A percentile compares a stretch with the other conserved stretches of the same genome.
Conservation (phyloP, 2,329 filamentous ascomycete genomes). For the Chrysosporium keratinophilum region DNA sequence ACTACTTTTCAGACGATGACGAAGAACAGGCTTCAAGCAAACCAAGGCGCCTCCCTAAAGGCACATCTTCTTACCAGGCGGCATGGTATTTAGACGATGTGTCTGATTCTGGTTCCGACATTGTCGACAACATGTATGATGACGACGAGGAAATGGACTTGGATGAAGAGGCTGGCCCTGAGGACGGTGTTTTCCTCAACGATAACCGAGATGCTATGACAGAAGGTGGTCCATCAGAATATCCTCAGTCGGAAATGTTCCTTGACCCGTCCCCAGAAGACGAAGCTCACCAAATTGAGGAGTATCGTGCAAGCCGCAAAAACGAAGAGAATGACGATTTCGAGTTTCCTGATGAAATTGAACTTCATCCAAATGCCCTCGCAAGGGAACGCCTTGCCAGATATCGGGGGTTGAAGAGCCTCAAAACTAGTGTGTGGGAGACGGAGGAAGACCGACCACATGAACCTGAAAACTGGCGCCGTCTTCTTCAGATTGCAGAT, state of each 20-base stretch:
- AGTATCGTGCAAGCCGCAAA: slow-evolving; percentile 66
- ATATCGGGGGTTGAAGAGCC: slow-evolving; percentile 84
- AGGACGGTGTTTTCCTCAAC: slow-evolving; percentile 61
- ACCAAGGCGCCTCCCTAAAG: slow-evolving; percentile 71
- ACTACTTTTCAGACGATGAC: slow-evolving; percentile 94
- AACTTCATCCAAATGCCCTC: slow-evolving; percentile 75
- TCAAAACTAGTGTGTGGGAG: slow-evolving; percentile 81
- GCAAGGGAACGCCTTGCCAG: slow-evolving; percentile 75
- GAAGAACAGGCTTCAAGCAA: slow-evolving; percentile 50
- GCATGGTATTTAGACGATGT: slow-evolving; percentile 84
- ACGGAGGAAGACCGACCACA: slow-evolving; percentile 75
- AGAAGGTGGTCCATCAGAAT: slow-evolving; percentile 74
- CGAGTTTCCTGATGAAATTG: slow-evolving; percentile 95
- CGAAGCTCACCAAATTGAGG: slow-evolving; percentile 68
- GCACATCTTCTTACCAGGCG: slow-evolving; percentile 87
- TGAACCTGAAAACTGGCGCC: slow-evolving; percentile 81
- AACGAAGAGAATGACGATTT: slow-evolving; percentile 79
- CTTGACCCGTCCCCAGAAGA: slow-evolving; percentile 68
- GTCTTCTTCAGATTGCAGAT: slow-evolving; percentile 76
- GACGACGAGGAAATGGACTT: slow-evolving; percentile 45
- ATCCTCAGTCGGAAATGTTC: slow-evolving; percentile 89
- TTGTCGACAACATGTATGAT: slow-evolving; percentile 61
- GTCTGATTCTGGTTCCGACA: slow-evolving; percentile 75
- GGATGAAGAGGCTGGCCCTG: slow-evolving; percentile 52
- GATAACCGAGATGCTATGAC: slow-evolving; percentile 50